phyloP scores from a whole-genome alignment of 1,139 yeast genomes.

The Geotrichum carabidarum region DNA sequence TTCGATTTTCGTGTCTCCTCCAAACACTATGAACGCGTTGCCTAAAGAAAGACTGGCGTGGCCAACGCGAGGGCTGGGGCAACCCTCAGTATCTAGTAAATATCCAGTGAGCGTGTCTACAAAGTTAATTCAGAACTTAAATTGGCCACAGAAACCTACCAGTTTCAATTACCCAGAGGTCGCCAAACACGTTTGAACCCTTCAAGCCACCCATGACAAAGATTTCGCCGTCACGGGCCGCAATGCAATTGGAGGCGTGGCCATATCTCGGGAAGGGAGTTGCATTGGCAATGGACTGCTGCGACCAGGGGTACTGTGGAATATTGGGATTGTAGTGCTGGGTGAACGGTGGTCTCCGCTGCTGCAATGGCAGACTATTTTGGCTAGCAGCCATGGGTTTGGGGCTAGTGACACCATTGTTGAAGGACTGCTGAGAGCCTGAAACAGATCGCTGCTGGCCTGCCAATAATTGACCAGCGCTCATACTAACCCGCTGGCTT shows the following conservation, averaged over 20 bases:
- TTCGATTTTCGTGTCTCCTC: constrained; percentile 93
- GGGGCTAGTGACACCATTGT: too few relatives aligned
- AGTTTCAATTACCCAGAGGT: constrained; percentile 67
- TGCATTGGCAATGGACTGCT: constrained; percentile 2
- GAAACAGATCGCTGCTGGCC: too few relatives aligned
- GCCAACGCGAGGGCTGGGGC: constrained; percentile 95
- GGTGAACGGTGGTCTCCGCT: constrained; percentile 12
- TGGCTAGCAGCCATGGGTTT: too few relatives aligned
- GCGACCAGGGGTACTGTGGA: constrained; percentile 10
- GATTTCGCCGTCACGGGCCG: constrained; percentile 71
- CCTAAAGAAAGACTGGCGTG: constrained; percentile 92
- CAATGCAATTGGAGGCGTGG: constrained; percentile 74
- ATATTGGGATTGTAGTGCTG: constrained; percentile 3
- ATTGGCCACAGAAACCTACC: constrained; percentile 23
- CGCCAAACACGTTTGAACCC: constrained; percentile 90
- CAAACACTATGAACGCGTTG: constrained; percentile 89
- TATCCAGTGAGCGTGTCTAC: constrained; percentile 47
- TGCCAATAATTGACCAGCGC: too few relatives aligned
- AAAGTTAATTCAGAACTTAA: not conserved
- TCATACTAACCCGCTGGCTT: too few relatives aligned
- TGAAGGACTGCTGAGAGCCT: too few relatives aligned
- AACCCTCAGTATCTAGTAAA: constrained; percentile 61
- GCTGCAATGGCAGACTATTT: constrained; percentile 18
- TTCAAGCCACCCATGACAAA: constrained; percentile 93
- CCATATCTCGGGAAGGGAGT: constrained; percentile 39